Conservation (phyloP, 2,329 filamentous ascomycete species). For the Lanzia echinophila region DNA sequence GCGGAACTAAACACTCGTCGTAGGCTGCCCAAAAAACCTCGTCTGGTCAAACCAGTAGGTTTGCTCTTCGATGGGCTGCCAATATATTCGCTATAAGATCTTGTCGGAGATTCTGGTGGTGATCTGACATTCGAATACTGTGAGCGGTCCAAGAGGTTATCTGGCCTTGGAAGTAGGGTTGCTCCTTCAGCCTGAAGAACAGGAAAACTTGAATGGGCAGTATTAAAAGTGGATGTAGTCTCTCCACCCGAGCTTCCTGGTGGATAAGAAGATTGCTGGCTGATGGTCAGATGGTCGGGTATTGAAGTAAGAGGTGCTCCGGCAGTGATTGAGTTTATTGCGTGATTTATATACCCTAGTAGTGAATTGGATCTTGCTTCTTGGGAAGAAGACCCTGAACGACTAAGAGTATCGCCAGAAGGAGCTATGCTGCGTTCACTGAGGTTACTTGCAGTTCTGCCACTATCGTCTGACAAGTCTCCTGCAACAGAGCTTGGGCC, state of each 20-base stretch:
- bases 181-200: conserved; percentile 27
- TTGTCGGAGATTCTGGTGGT: conserved; percentile 15
- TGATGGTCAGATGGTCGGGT: conserved; percentile 14
- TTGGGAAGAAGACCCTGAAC: conserved; percentile 26
- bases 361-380: conserved; percentile 26
- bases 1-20: conserved; percentile 31
- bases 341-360: conserved; percentile 24
- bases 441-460: conserved; percentile 30
- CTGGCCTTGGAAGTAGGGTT: conserved; percentile 24
- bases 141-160: conserved; percentile 7
- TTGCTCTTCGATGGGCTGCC: conserved; percentile 53
- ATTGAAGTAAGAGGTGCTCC: conserved; percentile 16
- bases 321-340: conserved; percentile 25
- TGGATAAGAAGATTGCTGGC: conserved; percentile 6
- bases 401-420: conserved; percentile 20
- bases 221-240: conserved; percentile 22
- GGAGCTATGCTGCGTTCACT: conserved; percentile 27
- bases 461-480: conserved; percentile 22
- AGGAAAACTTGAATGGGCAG: conserved; percentile 27
- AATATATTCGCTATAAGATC: conserved; percentile 25
- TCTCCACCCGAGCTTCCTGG: conserved; percentile 23
- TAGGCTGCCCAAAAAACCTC: conserved; percentile 59
- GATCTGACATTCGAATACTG: neutral
- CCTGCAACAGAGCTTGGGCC: conserved; percentile 22
- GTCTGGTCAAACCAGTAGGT: conserved; percentile 24